phyloP scores from a whole-genome alignment of 2,329 filamentous ascomycete genomes.

The Elsinoe fawcettii region DNA sequence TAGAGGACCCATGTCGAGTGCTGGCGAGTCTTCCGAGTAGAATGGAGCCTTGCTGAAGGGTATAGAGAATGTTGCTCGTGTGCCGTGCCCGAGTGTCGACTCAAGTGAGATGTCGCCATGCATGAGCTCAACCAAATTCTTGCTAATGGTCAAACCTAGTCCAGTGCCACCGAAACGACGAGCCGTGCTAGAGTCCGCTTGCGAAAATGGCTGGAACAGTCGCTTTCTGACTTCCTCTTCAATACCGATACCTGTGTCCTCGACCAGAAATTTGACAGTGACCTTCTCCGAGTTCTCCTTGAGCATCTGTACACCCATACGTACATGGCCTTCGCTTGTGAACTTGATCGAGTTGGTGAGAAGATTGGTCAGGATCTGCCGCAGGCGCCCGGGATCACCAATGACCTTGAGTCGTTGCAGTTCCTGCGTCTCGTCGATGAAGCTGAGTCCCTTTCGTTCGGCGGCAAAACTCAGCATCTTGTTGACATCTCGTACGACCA shows the following conservation, averaged over 20 bases:
- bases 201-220: conserved; percentile 73
- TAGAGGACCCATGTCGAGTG: conserved; percentile 57
- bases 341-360: conserved; percentile 73
- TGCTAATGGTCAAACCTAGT: conserved; percentile 70
- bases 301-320: conserved; percentile 56
- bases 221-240: conserved; percentile 66
- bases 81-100: conserved; percentile 59
- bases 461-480: conserved; percentile 86
- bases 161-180: conserved; percentile 73
- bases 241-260: conserved; percentile 76
- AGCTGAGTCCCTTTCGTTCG: conserved; percentile 67
- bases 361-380: conserved; percentile 76
- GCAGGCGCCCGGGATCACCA: conserved; percentile 74
- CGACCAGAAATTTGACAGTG: conserved; percentile 62
- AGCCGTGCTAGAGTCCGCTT: conserved; percentile 73
- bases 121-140: conserved; percentile 74
- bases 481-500: conserved; percentile 69
- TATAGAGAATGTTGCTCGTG: conserved; percentile 68
- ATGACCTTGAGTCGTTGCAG: conserved; percentile 66
- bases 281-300: conserved; percentile 57
- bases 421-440: conserved; percentile 56
- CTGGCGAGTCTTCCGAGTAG: conserved; percentile 40
- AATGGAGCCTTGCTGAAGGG: conserved; percentile 65
- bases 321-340: conserved; percentile 60
- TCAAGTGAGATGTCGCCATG: conserved; percentile 64